These are phyloP conservation scores for Phytophthora citricola DNA, from an alignment of 352 stramenopile genomes.

Conservation along the genomic window DNA sequence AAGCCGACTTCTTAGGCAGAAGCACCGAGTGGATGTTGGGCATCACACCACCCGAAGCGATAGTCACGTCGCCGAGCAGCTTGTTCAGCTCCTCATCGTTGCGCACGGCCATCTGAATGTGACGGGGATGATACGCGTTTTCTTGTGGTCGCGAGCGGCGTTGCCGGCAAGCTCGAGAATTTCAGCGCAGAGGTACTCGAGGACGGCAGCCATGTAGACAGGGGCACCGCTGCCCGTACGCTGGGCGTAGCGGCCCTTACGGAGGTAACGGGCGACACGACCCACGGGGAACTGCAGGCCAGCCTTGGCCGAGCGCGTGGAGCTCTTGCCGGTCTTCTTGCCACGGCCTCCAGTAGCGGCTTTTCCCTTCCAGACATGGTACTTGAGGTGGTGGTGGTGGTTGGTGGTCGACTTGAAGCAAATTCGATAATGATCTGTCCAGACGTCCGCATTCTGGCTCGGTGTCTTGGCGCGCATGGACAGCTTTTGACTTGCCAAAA, in stretches of 20 bases:
- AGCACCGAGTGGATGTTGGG: constrained; percentile 96
- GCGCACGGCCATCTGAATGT: constrained; percentile 95
- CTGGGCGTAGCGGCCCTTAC: constrained; percentile 92
- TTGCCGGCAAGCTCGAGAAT: constrained; percentile 96
- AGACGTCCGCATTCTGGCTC: neutral
- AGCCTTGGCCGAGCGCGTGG: constrained; percentile 87
- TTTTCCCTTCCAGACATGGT: constrained; percentile 84
- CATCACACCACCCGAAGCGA: constrained; percentile 95
- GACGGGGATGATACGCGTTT: constrained; percentile 95
- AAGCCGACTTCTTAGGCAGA: constrained; percentile 87
- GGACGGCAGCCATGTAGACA: constrained; percentile 95
- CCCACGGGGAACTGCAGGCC: constrained; percentile 96
- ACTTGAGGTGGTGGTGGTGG: constrained; percentile 39
- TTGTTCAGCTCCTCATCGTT: constrained; percentile 97
- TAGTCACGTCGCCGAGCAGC: constrained; percentile 94
- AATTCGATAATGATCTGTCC: constrained; percentile 43
- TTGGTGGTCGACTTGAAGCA: constrained; percentile 48
- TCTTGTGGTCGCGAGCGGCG: constrained; percentile 96
- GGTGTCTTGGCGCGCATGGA: constrained; percentile 7
- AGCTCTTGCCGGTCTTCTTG: constrained; percentile 72
- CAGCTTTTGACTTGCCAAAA: constrained; percentile 8
- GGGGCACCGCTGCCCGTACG: constrained; percentile 93
- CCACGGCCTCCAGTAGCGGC: constrained; percentile 71
- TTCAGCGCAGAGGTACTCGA: constrained; percentile 95
- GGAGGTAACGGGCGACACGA: constrained; percentile 94